Base-by-base conservation (phyloP, 192 early-diverging fungal species). In the Coemansia javaensis region DNA sequence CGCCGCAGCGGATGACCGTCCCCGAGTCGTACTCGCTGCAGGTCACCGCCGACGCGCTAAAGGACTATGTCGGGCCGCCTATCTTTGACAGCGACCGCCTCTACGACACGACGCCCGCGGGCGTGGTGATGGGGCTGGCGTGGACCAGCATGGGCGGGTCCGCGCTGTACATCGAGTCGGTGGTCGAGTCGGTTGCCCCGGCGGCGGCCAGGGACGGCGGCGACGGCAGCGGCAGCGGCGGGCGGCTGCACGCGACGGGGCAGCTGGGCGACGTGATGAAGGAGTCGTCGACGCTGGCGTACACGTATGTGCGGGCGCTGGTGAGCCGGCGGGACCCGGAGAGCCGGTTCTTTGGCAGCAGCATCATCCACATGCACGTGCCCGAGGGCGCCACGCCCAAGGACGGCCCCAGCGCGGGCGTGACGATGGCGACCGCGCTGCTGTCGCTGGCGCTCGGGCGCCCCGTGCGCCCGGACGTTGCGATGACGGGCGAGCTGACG, bases 241-340 rank as follows among this genome's bases (percentile, higher is more conserved):
- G 85, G 8, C 68, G 78, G 8, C 80, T 99, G 40, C 78, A 84
- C 44, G 85, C 85, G 37, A 98, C 96, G 5, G 96, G 94, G 15
- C 94, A 99, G 71, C 78, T 99, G 62, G 96, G 96, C 35, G 93
- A 95, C 64, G 96, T 99, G 25, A 99, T 99, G 94, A 99, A 99
- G 78, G 96, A 99, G 64, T 90, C 87, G 18, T 83, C 87, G 7
- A 87, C 82, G 11, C 93, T 99, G 46, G 93, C 96, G 0, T 99
- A 99, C 77, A 97, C 96, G 1, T 99, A 80, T 76, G 86, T 91
- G n/a, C 89, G 90, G 59, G 81, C 90, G 20, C 67, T 94, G 27
- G 51, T 96, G 56, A 81, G 79, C 30, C 74, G 66, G 13, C 60
- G 70, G n/a, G 85, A 83, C 64, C 90, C 92, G 7, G 79, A 85